These are phyloP conservation scores for Porodaedalea pini DNA, from an alignment of 1,284 basidiomycete genomes.

Conservation along the genomic window DNA sequence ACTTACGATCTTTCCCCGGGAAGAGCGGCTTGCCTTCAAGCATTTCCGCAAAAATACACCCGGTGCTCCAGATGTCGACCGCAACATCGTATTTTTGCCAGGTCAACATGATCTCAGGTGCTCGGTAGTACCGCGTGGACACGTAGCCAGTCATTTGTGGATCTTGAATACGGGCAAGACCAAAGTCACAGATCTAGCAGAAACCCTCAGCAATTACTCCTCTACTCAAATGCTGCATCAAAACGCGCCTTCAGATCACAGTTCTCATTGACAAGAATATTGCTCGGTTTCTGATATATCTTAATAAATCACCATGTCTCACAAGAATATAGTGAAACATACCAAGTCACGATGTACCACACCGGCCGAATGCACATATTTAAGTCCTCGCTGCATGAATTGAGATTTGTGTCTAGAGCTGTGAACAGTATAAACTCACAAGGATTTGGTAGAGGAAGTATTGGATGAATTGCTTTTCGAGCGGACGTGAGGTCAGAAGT, in stretches of 20 bases:
- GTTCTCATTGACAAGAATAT: constrained; percentile 99
- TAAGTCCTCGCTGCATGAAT: constrained; percentile 78
- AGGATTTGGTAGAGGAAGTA: constrained; percentile 99
- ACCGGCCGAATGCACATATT: constrained; percentile 99
- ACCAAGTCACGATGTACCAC: constrained; percentile 97
- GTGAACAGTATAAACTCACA: constrained; percentile 41
- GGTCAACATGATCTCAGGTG: constrained; percentile 99
- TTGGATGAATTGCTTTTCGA: constrained; percentile 99
- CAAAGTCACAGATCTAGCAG: constrained; percentile 93
- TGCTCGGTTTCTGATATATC: constrained; percentile 84
- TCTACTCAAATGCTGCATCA: constrained; percentile 1
- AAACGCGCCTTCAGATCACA: constrained; percentile 83
- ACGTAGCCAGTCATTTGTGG: constrained; percentile 99
- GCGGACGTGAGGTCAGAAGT: constrained; percentile 89
- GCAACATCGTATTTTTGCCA: constrained; percentile 99
- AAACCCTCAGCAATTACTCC: constrained; percentile 14
- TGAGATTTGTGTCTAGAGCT: not conserved
- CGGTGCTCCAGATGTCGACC: constrained; percentile 98
- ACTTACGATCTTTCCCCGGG: constrained; percentile 95
- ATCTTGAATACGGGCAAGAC: constrained; percentile 93
- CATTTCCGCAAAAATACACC: constrained; percentile 99
- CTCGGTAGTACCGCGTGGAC: constrained; percentile 97
- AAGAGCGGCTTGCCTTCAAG: constrained; percentile 98
- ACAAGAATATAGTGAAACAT: constrained; percentile 28
- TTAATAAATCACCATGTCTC: not conserved